Conservation (phyloP, 257 asterid genomes). For the Haberlea rhodopensis region DNA sequence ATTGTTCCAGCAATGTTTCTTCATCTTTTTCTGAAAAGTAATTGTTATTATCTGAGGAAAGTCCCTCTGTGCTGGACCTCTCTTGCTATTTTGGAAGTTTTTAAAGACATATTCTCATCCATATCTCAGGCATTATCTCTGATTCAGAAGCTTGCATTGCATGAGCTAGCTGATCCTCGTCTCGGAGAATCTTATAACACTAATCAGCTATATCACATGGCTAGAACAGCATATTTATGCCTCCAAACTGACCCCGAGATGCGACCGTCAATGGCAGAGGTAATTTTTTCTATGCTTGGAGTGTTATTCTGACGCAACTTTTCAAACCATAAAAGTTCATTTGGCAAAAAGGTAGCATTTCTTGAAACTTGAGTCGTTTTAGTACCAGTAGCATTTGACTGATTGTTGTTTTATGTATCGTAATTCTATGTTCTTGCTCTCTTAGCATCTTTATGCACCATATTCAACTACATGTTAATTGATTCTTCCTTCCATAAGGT, state of each 20-base stretch:
- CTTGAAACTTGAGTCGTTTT: too few species aligned
- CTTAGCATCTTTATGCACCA: neutral
- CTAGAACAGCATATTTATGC: slow-evolving; percentile 62
- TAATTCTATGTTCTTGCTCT: neutral
- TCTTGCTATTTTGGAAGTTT: neutral
- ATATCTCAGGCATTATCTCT: slow-evolving; percentile 55
- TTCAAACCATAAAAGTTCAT: too few species aligned
- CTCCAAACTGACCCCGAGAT: slow-evolving; percentile 63
- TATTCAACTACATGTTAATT: neutral
- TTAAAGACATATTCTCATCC: neutral
- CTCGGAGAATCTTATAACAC: slow-evolving; percentile 63
- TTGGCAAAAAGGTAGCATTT: too few species aligned
- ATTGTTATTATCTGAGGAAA: too few species aligned
- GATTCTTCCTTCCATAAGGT: neutral
- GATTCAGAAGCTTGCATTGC: slow-evolving; percentile 65
- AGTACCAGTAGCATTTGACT: too few species aligned
- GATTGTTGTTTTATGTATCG: too few species aligned
- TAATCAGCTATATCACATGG: slow-evolving; percentile 69
- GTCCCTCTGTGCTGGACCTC: neutral
- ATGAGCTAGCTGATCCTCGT: slow-evolving; percentile 66
- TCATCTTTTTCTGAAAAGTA: slow-evolving; percentile 4
- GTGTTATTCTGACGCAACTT: too few species aligned
- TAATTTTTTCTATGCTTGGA: slow-evolving; percentile 17
- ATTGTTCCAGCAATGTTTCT: neutral
- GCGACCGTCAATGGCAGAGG: slow-evolving; percentile 86